Evolutionary conservation across 177 flowering plant genomes (phyloP).

Genomic region (Vitis hybrid): DNA sequence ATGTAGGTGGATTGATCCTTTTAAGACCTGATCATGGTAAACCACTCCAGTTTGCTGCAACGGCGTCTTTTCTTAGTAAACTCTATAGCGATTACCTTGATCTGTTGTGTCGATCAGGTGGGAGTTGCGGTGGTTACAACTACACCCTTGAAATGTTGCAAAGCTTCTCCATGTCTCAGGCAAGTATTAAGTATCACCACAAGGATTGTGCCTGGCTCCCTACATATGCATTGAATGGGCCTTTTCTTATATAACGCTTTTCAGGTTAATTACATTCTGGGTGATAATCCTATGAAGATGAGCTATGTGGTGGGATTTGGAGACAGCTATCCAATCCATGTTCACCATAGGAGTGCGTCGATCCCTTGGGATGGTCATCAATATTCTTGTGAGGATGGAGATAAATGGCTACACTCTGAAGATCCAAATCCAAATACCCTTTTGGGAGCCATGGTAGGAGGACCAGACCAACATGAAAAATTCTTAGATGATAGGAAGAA

Average conservation of each 20-base stretch:
- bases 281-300: constrained; percentile 68
- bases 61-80: constrained; percentile 65
- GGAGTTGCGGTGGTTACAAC: constrained; percentile 27
- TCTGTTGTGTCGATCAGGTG: constrained; percentile 26
- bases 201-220: neutral
- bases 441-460: constrained; percentile 67
- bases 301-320: constrained; percentile 71
- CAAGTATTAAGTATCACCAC: constrained; percentile 6
- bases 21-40: constrained; percentile 35
- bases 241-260: neutral
- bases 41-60: constrained; percentile 59
- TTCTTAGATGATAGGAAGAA: constrained; percentile 46
- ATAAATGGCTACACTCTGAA: constrained; percentile 41
- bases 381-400: constrained; percentile 47
- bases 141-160: constrained; percentile 36
- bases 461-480: constrained; percentile 50
- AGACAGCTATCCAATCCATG: constrained; percentile 44
- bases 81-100: constrained; percentile 63
- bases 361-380: constrained; percentile 42
- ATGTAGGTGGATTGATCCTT: constrained; percentile 59
- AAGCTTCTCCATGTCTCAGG: constrained; percentile 63
- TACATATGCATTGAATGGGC: neutral
- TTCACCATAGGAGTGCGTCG: constrained; percentile 67
- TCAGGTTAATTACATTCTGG: constrained; percentile 67
- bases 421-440: constrained; percentile 54